Base-by-base conservation (phyloP, 2,329 filamentous ascomycete genomes). In the Arachnopeziza araneosa region DNA sequence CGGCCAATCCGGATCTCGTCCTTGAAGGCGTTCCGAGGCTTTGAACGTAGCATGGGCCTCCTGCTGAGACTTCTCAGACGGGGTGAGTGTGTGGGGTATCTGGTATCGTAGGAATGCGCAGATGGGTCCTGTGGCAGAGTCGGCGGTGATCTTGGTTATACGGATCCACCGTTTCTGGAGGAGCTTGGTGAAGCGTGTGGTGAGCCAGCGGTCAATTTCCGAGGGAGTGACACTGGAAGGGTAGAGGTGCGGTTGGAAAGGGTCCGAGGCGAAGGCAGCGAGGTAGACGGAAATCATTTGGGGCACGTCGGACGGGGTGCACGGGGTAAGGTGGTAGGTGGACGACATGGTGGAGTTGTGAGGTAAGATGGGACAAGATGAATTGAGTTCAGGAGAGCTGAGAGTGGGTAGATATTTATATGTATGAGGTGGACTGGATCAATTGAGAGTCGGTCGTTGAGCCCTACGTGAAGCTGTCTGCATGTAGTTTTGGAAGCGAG, bases 51-150 rank as follows among this genome's bases (percentile, higher is more conserved):
- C 30, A 24, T 64, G 57, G 24, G 49, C 26, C 24, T 55, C 26
- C 7, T 14, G 56, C 21, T 51, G 19, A 32, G 44, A 52, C 22
- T 64, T 60, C 36, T 68, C 63, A 26, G 58, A 60, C 6, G 56
- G 51, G 19, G 60, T 72, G 22, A 68, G 65, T 0, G 61, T 67
- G 56, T 70, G 57, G 19, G 75, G 75, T 17, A 72, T 70, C 17
- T 67, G 66, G 73, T 73, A 77, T n/a, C 75, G 65, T 1, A 68
- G 59, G 32, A 70, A 75, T 10, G 73, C 72, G 14, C 69, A 71
- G 6, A 74, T 57, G 8, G 69, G 64, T 1, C 69, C 70, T 7
- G 63, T 70, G 12, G 52, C 36, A 1, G 32, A 54, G 56, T 76
- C 70, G 36, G 17, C 36, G 32, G 66, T 64, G 24, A 76, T 60